Conservation (phyloP, 306 rosid species). For the Neltuma alba region DNA sequence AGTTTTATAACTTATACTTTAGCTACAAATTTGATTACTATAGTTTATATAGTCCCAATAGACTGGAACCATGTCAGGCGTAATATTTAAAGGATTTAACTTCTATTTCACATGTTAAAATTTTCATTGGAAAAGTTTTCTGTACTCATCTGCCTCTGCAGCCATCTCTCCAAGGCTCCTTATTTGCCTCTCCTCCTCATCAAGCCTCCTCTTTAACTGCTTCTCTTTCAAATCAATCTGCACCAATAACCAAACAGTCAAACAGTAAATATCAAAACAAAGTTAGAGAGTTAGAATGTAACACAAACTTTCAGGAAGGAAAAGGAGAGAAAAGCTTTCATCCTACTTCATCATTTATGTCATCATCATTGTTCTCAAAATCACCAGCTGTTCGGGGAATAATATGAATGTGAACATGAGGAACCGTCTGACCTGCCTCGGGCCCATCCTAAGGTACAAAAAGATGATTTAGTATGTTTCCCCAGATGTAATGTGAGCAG, state of each 20-base stretch:
- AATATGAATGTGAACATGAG: conserved; percentile 91
- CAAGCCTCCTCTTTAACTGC: conserved; percentile 74
- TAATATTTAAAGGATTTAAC: conserved; percentile 11
- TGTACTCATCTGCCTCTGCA: conserved; percentile 80
- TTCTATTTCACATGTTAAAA: neutral
- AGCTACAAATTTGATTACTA: neutral
- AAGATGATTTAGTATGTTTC: conserved; percentile 31
- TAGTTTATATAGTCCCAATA: conserved; percentile 14
- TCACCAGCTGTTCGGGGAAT: conserved; percentile 72
- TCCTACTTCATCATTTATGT: conserved; percentile 81
- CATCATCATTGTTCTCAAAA: conserved; percentile 74
- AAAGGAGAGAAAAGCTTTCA: neutral
- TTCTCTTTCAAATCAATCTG: conserved; percentile 84
- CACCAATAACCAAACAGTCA: conserved; percentile 1
- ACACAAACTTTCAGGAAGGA: conserved; percentile 1
- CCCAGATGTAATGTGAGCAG: neutral
- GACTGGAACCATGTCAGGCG: conserved; percentile 11
- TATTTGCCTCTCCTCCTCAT: conserved; percentile 83
- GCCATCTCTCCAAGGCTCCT: conserved; percentile 77
- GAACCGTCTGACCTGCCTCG: conserved; percentile 81
- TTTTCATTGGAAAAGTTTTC: conserved; percentile 60
- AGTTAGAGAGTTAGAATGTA: conserved; percentile 1
- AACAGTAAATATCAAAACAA: conserved; percentile 25
- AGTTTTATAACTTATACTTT: neutral
- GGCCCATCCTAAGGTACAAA: conserved; percentile 75